These are phyloP conservation scores for Tremellales sp. DNA, from an alignment of 1,284 basidiomycete genomes.

Conservation along the genomic window DNA sequence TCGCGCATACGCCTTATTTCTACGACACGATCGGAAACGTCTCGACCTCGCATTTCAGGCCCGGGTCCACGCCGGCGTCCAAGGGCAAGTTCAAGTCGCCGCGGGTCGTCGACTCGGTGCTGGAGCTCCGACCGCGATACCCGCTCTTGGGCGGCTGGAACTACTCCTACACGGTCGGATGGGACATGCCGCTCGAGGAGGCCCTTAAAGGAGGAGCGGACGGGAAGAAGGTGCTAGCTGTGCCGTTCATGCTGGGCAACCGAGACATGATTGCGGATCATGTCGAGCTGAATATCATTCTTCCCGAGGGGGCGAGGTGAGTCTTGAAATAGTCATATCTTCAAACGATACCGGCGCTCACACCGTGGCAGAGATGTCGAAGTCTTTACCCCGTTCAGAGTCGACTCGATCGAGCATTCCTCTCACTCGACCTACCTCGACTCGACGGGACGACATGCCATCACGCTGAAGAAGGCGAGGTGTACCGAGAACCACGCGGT, in stretches of 20 bases:
- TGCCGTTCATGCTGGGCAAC: slow-evolving; percentile 82
- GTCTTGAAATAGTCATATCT: slow-evolving; percentile 38
- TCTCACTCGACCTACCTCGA: slow-evolving; percentile 86
- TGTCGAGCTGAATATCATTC: slow-evolving; percentile 72
- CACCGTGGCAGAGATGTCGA: slow-evolving; percentile 62
- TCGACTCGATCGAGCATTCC: slow-evolving; percentile 58
- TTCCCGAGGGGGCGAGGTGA: slow-evolving; percentile 92
- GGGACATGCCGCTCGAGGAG: slow-evolving; percentile 77
- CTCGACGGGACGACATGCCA: slow-evolving; percentile 77
- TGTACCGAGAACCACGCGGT: slow-evolving; percentile 72
- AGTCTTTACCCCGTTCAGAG: slow-evolving; percentile 71
- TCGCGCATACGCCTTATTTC: slow-evolving; percentile 76
- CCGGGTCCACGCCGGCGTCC: slow-evolving; percentile 38
- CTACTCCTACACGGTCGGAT: slow-evolving; percentile 90
- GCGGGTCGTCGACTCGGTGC: slow-evolving; percentile 50
- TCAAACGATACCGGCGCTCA: not conserved
- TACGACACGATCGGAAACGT: slow-evolving; percentile 94
- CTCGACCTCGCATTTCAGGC: slow-evolving; percentile 82
- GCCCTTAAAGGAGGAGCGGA: slow-evolving; percentile 51
- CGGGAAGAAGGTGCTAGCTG: slow-evolving; percentile 59
- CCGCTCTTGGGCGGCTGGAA: slow-evolving; percentile 97
- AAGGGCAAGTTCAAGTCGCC: slow-evolving; percentile 51
- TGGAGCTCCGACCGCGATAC: slow-evolving; percentile 86
- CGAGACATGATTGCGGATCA: slow-evolving; percentile 75
- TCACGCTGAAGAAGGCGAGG: slow-evolving; percentile 68